Base-by-base conservation (phyloP, 805 yeast species). In the Nakazawaea molendinolei region DNA sequence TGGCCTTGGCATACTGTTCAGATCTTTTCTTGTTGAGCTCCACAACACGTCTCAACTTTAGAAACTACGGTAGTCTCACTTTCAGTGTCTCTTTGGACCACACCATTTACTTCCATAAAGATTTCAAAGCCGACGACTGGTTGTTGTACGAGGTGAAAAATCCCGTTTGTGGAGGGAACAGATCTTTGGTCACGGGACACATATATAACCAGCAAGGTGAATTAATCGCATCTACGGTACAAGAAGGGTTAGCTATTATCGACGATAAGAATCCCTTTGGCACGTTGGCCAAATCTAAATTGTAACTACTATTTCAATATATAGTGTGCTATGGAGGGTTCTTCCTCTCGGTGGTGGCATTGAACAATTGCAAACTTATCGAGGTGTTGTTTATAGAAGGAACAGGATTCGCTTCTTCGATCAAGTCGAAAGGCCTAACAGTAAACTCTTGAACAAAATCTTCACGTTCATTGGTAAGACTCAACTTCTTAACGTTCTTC, bases 21-120 rank as follows among this genome's bases (percentile, higher is more conserved):
- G 86, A 80, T 49, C 65, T 77, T 10, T 66, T 71, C 39, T 67
- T 73, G 39, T 52, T 79, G 33, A 63, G 71, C 10, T 55, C 77
- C 2, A 58, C 75, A 23, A 74, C 72, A 45, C 65, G 80, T 40
- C 57, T 71, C 36, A 67, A 76, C 37, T 52, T 71, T 35, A 53
- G 67, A 28, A 67, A 66, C 16, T 48, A 68, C 51, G 63, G 61
- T 40, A 61, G 69, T 15, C 62, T 71, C 13, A 65, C 63, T 24
- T 67, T 74, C 43, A 69, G 76, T 12, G 79, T 76, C 3, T 74
- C 83, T 16, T 53, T 81, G 43, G 87, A 80, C 45, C 87, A 81
- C 49, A 57, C 76, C 0, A 67, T 83, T 22, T 77, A 77, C 52
- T 78, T 81, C 60, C 85, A 79, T 49, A 55, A 57, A 13, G 74